These are phyloP conservation scores for Metschnikowia sp. DNA, from an alignment of 805 yeast species.

Conservation along the genomic window DNA sequence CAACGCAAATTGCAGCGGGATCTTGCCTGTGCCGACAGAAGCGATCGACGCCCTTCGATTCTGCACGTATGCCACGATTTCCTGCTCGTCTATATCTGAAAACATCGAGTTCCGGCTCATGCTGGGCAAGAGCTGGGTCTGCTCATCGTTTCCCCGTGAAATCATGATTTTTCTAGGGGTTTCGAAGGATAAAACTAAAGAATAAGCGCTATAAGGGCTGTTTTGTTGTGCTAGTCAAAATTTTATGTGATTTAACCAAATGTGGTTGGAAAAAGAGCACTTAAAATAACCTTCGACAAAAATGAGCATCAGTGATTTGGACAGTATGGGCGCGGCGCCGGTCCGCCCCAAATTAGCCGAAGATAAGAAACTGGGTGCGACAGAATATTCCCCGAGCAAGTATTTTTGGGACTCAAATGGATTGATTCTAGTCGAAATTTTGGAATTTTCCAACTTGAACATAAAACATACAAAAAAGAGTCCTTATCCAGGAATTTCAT, in stretches of 20 bases:
- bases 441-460: too few relatives aligned
- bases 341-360: not conserved
- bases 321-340: not conserved
- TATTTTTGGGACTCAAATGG: too few relatives aligned
- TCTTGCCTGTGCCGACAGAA: slow-evolving; percentile 24
- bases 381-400: too few relatives aligned
- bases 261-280: too few relatives aligned
- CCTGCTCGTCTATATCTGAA: slow-evolving; percentile 30
- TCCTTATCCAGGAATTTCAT: too few relatives aligned
- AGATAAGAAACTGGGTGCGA: not conserved
- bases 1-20: slow-evolving; percentile 15
- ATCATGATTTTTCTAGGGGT: not conserved
- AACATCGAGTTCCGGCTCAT: not conserved
- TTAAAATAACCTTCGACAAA: not conserved
- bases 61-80: slow-evolving; percentile 37
- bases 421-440: too few relatives aligned
- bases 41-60: slow-evolving; percentile 38
- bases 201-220: too few relatives aligned
- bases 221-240: too few relatives aligned
- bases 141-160: slow-evolving; percentile 2
- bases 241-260: too few relatives aligned
- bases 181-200: not conserved
- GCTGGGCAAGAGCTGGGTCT: slow-evolving; percentile 8
- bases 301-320: not conserved
- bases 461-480: too few relatives aligned